Evolutionary conservation across 139 green algal species (phyloP), one percentile per base, ranked within the genome.

Genomic region (Picochlorum sp.): DNA sequence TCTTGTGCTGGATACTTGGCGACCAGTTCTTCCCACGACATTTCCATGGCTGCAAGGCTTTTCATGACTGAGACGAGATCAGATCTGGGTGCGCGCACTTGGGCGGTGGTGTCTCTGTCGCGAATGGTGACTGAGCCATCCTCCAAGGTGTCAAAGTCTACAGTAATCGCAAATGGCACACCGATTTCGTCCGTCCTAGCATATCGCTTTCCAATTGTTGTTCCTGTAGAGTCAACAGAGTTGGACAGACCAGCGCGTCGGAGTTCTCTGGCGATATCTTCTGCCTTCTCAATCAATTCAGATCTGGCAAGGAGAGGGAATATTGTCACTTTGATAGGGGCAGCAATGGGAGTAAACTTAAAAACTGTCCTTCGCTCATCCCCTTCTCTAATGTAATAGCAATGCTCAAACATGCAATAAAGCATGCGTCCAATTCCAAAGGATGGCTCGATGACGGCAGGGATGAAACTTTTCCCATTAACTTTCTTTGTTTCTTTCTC

Each of bases 381-480:
- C 5, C 55, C 72, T 66, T 86, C 79, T 18, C 93, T 88, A 4
- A 79, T 76, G 78, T 96, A 96, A 78, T 91, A 98, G 28, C 68
- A 70, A 81, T 99, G 94, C 83, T 99, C 94, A 65, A 97, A 97
- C 57, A 98, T 79, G 84, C 88, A 96, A 81, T 98, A 99, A 69
- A 99, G 86, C 80, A 98, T 94, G 71, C 94, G 86, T 10, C 94
- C 94, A 54, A 99, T 95, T 63, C 94, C 94, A 66, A 99, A 99
- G 1, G 94, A 98, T 13, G 94, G 94, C 83, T 99, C 94, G 51
- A 99, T 97, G 23, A 99, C 94, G 24, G 70, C 85, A 2, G 94
- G 94, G 15, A 80, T 92, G 81, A 92, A 95, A 55, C 72, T 88
- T 51, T 81, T 78, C 37, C 88, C 85, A 6, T 57, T 83, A 20